Evolutionary conservation across 805 yeast genomes (phyloP), one percentile per base, ranked within the genome.

Genomic region (Yarrowia alimentaria): DNA sequence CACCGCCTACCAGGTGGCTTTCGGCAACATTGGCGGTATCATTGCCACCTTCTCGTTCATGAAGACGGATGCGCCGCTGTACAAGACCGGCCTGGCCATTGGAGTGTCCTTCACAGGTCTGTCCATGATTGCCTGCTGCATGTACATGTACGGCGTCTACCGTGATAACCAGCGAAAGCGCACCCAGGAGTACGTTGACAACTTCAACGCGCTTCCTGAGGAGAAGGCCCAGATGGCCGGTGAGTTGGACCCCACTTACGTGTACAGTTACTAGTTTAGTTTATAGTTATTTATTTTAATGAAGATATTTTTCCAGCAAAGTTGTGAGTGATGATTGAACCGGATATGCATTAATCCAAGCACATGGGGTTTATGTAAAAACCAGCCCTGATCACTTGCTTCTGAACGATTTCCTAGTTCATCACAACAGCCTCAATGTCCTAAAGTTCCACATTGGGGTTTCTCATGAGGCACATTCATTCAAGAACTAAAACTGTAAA

Each of bases 21-120:
- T 82, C 59, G 88, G 86, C 49, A 82, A 82, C 64, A 80, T 80
- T 60, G 88, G 88, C 35, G 88, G 86, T 54, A 81, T 82, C 58
- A 73, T 81, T 51, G 68, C 86, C 6, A 74, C 85, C 3, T 82
- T 72, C 57, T 65, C 80, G 18, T 82, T 77, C 67, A 69, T 78
- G 40, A 57, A 74, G 31, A 58, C 63, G 30, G 85, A 81, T 55
- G 72, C 83, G 13, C 88, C 88, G 17, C 66, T 65, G 19, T 82
- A 76, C 61, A 68, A 60, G 24, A 77, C 74, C 33, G 89, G 87
- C 30, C 65, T 78, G 53, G 64, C 75, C 38, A 69, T 78, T 21
- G 65, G 76, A 52, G 61, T 82, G 43, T 81, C 77, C 0, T 73
- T 77, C 54, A 62, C 69, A 4, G 62, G 61, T 9, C 65, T 79